These are phyloP conservation scores for Glycine tomentella DNA, from an alignment of 306 rosid species.

Conservation along the genomic window DNA sequence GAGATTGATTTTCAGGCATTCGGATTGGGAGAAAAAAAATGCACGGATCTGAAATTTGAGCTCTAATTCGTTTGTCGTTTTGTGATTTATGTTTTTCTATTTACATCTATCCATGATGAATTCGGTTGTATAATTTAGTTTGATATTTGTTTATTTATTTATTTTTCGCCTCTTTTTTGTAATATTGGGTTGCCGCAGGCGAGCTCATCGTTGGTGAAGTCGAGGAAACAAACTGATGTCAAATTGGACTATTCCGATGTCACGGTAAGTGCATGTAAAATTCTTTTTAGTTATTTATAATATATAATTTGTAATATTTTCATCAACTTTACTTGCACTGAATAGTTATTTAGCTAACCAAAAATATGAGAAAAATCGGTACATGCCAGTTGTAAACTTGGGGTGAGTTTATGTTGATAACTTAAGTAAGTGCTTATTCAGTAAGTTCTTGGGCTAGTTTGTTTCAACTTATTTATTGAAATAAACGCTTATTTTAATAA, in stretches of 20 bases:
- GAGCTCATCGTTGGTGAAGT: constrained; percentile 76
- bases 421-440: background rate
- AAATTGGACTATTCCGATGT: constrained; percentile 95
- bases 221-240: constrained; percentile 66
- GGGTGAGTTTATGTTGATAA: background rate
- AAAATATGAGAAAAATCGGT: background rate
- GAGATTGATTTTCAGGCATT: constrained; percentile 14
- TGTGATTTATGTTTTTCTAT: background rate
- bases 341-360: background rate
- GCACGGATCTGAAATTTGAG: constrained; percentile 40
- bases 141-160: background rate
- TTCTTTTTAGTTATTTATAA: background rate
- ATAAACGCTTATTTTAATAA: too few relatives aligned
- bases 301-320: constrained; percentile 19
- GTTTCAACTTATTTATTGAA: too few relatives aligned
- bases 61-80: background rate
- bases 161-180: background rate
- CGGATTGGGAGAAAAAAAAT: constrained; percentile 2
- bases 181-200: constrained; percentile 59
- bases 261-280: constrained; percentile 56
- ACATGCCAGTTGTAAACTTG: background rate
- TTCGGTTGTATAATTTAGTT: background rate
- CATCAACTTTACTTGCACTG: background rate
- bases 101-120: constrained; percentile 2
- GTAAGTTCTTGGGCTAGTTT: background rate